These are phyloP conservation scores for Orobanche coerulescens DNA, from an alignment of 257 asterid genomes.

Conservation along the genomic window DNA sequence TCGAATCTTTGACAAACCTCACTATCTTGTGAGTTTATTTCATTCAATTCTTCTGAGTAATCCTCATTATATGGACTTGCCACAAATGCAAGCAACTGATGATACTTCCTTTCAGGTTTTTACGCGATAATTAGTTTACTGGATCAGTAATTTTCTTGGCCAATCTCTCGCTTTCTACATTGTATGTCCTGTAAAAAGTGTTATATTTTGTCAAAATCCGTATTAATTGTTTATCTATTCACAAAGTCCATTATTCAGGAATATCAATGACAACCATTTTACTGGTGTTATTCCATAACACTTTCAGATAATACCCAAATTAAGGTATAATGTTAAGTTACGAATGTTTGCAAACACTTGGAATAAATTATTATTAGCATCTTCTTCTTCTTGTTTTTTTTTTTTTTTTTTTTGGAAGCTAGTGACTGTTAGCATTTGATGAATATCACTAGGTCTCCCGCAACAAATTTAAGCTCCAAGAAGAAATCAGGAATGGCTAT, in stretches of 20 bases:
- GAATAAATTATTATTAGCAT: too few species aligned
- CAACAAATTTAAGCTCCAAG: too few species aligned
- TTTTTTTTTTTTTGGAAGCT: too few species aligned
- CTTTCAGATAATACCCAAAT: constrained; percentile 56
- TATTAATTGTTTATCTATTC: constrained; percentile 22
- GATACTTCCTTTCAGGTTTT: constrained; percentile 39
- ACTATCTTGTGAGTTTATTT: constrained; percentile 50
- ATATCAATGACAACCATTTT: constrained; percentile 78
- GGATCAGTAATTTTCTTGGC: constrained; percentile 76
- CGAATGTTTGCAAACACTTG: too few species aligned
- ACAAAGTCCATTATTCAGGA: constrained; percentile 40
- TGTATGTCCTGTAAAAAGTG: constrained; percentile 39
- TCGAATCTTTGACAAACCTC: constrained; percentile 47
- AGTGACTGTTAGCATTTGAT: too few species aligned
- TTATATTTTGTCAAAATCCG: background rate
- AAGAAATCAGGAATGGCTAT: too few species aligned
- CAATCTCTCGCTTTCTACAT: constrained; percentile 50
- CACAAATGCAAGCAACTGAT: background rate
- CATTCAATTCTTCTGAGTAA: background rate
- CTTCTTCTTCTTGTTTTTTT: too few species aligned
- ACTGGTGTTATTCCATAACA: constrained; percentile 80
- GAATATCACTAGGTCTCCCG: too few species aligned
- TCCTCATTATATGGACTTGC: background rate
- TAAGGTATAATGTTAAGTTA: too few species aligned
- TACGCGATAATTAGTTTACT: constrained; percentile 65